Evolutionary conservation across 2,329 filamentous ascomycete genomes (phyloP), one percentile per base, ranked within the genome.

Genomic region (Colletotrichum endophyticum): DNA sequence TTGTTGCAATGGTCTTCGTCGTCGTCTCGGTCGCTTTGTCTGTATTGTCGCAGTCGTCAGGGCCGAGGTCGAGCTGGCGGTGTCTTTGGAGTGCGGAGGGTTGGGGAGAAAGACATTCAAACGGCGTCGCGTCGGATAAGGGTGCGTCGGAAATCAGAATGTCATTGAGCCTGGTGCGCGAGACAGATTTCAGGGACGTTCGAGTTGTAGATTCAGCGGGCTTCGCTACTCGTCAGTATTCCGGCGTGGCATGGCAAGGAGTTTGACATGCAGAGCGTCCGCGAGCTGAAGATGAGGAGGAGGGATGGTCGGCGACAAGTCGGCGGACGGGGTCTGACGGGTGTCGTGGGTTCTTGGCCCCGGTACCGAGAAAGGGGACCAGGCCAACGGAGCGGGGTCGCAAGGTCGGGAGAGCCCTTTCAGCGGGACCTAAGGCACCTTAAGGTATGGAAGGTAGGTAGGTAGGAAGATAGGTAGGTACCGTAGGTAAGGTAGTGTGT

Each of bases 101-200:
- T 39, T 57, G n/a, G 70, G n/a, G 63, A 68, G 32, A 28, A 44
- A 76, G 62, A 70, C 63, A 76, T 68, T 68, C 70, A 62, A 73
- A 76, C 63, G 39, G 32, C 27, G 32, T 32, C 39, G 70, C 56
- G 70, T 49, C 32, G 44, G 27, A 44, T 36, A 49, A 32, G 57
- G 16, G 28, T 57, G 19, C 32, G 15, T 28, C 27, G 27, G 12
- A 13, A 32, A 68, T 57, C 62, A 53, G 62, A 22, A 39, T 22
- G 30, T 22, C 32, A 19, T 57, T 66, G 22, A 12, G 22, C 19
- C 8, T 32, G 32, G 16, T 59, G 53, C 34, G 13, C 56, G 8
- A 27, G 16, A 59, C 27, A 59, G 56, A 59, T 59, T 28, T 25
- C 25, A 19, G 56, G 56, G 25, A 59, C 25, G 56, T 59, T 59